Conservation (phyloP, 1,284 basidiomycete species). For the Ganoderma multipileum region DNA sequence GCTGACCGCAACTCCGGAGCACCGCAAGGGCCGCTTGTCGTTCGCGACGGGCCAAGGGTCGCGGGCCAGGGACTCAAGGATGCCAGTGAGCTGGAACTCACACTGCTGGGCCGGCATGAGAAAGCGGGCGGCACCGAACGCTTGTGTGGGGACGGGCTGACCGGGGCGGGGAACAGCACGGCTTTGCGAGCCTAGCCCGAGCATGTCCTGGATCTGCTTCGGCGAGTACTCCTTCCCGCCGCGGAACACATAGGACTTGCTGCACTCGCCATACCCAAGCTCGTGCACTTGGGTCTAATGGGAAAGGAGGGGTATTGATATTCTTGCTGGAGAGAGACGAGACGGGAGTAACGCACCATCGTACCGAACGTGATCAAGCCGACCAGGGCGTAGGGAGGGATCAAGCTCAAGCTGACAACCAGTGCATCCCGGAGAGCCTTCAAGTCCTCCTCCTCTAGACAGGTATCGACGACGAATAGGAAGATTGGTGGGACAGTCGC, state of each 20-base stretch:
- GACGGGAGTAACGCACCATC: constrained; percentile 69
- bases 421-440: constrained; percentile 94
- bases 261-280: constrained; percentile 95
- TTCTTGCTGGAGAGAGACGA: background rate
- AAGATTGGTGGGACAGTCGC: constrained; percentile 96
- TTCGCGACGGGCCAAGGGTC: constrained; percentile 99
- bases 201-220: constrained; percentile 99
- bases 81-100: constrained; percentile 96
- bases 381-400: constrained; percentile 94
- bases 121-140: constrained; percentile 92
- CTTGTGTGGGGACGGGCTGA: constrained; percentile 85
- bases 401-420: constrained; percentile 90
- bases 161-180: constrained; percentile 85
- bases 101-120: constrained; percentile 92
- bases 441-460: constrained; percentile 95
- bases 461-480: constrained; percentile 97
- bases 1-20: constrained; percentile 94
- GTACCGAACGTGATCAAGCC: constrained; percentile 97
- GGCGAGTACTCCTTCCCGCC: constrained; percentile 98
- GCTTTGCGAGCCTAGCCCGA: constrained; percentile 82
- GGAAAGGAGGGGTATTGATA: constrained; percentile 7
- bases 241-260: constrained; percentile 98
- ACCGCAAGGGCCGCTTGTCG: constrained; percentile 94
- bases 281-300: constrained; percentile 96
- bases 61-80: constrained; percentile 88